These are phyloP conservation scores for Hypholoma sublateritium DNA, from an alignment of 768 basidiomycete genomes.

Conservation along the genomic window DNA sequence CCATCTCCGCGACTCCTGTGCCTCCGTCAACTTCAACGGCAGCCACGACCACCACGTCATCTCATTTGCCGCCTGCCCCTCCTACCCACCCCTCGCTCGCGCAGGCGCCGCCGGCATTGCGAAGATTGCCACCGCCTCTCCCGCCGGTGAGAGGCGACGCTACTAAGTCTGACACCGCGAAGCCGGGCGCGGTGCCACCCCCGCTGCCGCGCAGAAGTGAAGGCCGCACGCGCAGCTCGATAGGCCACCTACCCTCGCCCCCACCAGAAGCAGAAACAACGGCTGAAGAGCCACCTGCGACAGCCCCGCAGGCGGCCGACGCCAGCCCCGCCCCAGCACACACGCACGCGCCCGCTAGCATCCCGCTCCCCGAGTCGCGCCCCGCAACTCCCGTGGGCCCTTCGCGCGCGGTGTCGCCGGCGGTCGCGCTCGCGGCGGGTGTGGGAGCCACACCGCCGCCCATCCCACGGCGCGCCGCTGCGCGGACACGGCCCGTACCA, in stretches of 20 bases:
- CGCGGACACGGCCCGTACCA: slow-evolving; percentile 39
- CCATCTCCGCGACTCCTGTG: background rate
- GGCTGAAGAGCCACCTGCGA: background rate
- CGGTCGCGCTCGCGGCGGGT: slow-evolving; percentile 18
- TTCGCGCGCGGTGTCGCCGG: slow-evolving; percentile 37
- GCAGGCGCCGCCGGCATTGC: slow-evolving; percentile 10
- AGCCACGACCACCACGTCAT: slow-evolving; percentile 8
- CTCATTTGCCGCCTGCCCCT: slow-evolving; percentile 2
- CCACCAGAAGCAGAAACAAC: slow-evolving; percentile 3
- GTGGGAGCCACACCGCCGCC: slow-evolving; percentile 46
- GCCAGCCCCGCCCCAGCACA: background rate
- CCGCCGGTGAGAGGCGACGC: slow-evolving; percentile 36
- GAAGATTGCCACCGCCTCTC: slow-evolving; percentile 26
- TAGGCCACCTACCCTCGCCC: slow-evolving; percentile 6
- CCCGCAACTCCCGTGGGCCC: slow-evolving; percentile 36
- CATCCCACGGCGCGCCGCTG: slow-evolving; percentile 65
- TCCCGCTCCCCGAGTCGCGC: slow-evolving; percentile 44
- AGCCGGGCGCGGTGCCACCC: slow-evolving; percentile 25
- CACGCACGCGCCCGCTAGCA: slow-evolving; percentile 36
- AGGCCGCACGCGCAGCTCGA: slow-evolving; percentile 27
- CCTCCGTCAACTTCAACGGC: background rate
- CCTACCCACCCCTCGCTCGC: background rate
- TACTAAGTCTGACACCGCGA: background rate
- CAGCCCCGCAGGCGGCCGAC: background rate
- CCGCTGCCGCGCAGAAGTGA: slow-evolving; percentile 52